Percentiles rank a stretch among this genome's conserved stretches.
Evolutionary conservation across 176 grass and related monocot species (phyloP).

Genomic region (Zoysia japonica): DNA sequence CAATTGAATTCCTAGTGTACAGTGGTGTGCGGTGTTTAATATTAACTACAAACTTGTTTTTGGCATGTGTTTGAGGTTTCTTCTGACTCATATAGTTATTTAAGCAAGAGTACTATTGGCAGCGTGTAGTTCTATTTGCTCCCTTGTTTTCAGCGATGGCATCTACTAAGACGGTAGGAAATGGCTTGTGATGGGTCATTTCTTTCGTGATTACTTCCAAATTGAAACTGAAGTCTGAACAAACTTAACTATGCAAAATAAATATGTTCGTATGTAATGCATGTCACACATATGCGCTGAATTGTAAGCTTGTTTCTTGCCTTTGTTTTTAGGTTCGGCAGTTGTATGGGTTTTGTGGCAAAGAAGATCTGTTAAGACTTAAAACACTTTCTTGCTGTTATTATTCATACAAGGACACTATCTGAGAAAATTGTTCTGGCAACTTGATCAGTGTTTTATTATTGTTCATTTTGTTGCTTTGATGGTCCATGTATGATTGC

Average conservation of each 20-base stretch:
- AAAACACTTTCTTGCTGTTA: not conserved
- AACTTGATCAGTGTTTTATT: not conserved
- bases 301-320: not conserved
- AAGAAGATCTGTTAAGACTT: not conserved
- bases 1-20: not conserved
- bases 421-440: not conserved
- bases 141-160: conserved; percentile 6
- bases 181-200: not conserved
- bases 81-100: not conserved
- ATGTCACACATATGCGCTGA: not conserved
- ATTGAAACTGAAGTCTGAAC: conserved; percentile 4
- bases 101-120: not conserved
- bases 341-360: not conserved
- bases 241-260: conserved; percentile 11
- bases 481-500: not conserved
- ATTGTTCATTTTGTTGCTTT: not conserved
- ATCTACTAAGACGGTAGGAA: not conserved
- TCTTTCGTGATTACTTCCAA: conserved; percentile 31
- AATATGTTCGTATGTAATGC: not conserved
- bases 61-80: not conserved
- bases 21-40: not conserved
- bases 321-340: not conserved
- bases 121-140: not conserved
- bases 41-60: not conserved
- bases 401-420: not conserved